Base-by-base conservation (phyloP, 805 yeast genomes). In the Dipodascopsis uninucleata region DNA sequence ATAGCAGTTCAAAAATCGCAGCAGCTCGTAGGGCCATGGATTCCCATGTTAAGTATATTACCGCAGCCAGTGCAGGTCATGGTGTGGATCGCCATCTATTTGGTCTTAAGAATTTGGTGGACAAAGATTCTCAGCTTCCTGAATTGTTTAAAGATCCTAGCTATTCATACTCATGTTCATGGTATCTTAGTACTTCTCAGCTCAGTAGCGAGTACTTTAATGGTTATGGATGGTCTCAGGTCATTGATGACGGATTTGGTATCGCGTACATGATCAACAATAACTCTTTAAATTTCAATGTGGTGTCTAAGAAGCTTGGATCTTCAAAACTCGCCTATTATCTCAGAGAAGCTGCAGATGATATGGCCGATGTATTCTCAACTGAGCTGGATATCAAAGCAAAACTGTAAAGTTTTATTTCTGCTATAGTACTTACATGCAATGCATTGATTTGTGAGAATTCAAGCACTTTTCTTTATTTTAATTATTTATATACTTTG, bases 191-290 rank as follows among this genome's bases (percentile, higher is more conserved):
- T 16, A 79, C 96, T 2, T 87, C 96, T 1, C 97, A 90, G 67
- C 73, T 90, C 55, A 83, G 93, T 6, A 83, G 94, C 4, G 85
- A 82, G 58, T 72, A 72, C 65, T 85, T 87, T 68, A 87, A 87
- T 63, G 89, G 94, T 35, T 90, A 89, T 74, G 98, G 98, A 26
- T 90, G 88, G 86, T 78, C 96, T 16, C 95, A 94, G 65, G 97
- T 93, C 39, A 80, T 84, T 58, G 95, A 89, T 61, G 85, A 82
- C 50, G 98, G 98, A 6, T 81, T 85, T 59, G 98, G 97, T 5
- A 74, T 86, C 52, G 97, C 96, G 6, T 90, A 90, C 71, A 86
- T 88, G 86, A 74, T 90, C 60, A 88, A 85, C 72, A 77, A 78
- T 48, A 83, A 89, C 57, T 82, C 85, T 79, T 60, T 88, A 55